Evolutionary conservation across 495 filamentous ascomycete genomes (phyloP).

Genomic region (Lophiostoma macrostomum): DNA sequence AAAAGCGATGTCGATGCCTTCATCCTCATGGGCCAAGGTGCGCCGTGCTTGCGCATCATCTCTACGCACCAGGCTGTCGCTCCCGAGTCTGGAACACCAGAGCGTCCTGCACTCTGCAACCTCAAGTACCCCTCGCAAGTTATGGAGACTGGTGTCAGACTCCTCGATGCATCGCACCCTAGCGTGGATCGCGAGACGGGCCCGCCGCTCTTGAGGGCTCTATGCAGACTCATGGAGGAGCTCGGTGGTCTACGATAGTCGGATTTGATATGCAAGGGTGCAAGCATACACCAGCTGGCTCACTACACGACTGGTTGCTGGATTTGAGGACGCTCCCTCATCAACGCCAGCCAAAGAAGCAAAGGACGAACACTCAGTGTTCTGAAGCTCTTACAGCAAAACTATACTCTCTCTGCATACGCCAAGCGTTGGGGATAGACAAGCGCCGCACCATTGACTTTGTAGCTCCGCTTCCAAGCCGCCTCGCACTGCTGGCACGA

Average conservation of each 20-base stretch:
- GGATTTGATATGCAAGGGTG: too few species aligned
- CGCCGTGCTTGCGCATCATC: conserved; percentile 1
- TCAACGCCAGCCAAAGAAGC: too few species aligned
- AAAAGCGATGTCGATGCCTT: neutral
- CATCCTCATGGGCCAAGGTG: neutral
- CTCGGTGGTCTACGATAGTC: neutral
- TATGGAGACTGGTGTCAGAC: neutral
- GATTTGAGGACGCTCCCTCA: too few species aligned
- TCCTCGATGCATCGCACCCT: neutral
- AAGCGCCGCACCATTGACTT: too few species aligned
- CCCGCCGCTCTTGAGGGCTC: neutral
- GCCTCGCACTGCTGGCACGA: too few species aligned
- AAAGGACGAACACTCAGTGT: too few species aligned
- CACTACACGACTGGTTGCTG: too few species aligned
- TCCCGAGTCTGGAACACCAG: neutral
- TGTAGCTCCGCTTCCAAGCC: too few species aligned
- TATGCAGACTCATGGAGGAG: conserved; percentile 8
- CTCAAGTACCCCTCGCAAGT: neutral
- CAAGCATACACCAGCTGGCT: too few species aligned
- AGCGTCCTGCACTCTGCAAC: neutral
- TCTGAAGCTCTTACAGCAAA: too few species aligned
- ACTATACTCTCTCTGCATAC: too few species aligned
- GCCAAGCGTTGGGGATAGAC: too few species aligned
- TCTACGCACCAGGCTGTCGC: neutral
- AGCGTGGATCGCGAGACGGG: neutral